Evolutionary conservation across 495 filamentous ascomycete species (phyloP), one percentile per base, ranked within the genome.

Genomic region (Hypoxylon perforatum): DNA sequence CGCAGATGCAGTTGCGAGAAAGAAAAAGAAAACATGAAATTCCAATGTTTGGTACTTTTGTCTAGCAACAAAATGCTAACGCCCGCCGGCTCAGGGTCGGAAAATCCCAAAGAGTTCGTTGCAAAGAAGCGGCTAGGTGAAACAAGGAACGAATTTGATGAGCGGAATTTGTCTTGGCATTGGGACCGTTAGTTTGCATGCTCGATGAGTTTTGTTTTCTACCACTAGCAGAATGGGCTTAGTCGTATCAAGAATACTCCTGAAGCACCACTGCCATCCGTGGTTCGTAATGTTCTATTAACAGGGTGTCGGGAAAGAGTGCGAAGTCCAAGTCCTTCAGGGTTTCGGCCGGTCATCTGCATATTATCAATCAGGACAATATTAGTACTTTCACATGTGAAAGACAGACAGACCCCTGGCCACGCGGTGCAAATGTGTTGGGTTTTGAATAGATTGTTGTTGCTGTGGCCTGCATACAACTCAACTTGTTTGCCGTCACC

Each of bases 1-100:
- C 72, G 42, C 42, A 58, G 58, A 71, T 73, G 72, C 64, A 75
- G 66, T 61, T 73, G 69, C 57, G 63, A 72, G 15, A 74, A 70
- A 28, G 49, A 41, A 46, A 53, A 52, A 63, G 68, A 51, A 41
- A 48, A 54, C 49, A 61, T 69, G 55, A 42, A 63, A 67, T 51
- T 42, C 44, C 66, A 54, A 18, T 57, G 61, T 57, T 42, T 11
- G 28, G 49, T 64, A 61, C 56, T 75, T 73, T 70, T 75, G 54
- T 73, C 67, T 73, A 72, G 66, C 49, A 58, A 56, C 23, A 28
- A 67, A 33, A 61, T 47, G 19, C 44, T 22, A 36, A 61, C 36
- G 38, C 33, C 50, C 18, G 52, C 21, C 41, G 46, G 48, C 47
- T 28, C 30, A 11, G 19, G 38, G 44, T 36, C 21, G 41, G 39